phyloP scores from a whole-genome alignment of 2,329 filamentous ascomycete species.

The Colletotrichum neosansevieriae region DNA sequence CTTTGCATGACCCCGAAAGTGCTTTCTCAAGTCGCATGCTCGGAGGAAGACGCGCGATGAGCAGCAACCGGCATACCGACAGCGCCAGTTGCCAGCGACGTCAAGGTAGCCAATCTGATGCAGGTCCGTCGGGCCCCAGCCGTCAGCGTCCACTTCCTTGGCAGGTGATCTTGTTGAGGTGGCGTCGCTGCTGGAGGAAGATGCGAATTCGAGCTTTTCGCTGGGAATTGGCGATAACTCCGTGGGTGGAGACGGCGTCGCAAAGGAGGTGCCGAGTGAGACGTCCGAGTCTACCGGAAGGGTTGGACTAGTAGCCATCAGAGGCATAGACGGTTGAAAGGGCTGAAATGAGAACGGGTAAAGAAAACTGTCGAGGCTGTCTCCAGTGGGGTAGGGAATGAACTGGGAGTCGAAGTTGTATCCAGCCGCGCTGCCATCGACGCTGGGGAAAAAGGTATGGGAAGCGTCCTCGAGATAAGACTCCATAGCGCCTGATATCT shows the following conservation, averaged over 20 bases:
- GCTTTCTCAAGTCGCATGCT: slow-evolving; percentile 32
- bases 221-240: slow-evolving; percentile 19
- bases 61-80: slow-evolving; percentile 28
- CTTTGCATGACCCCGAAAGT: slow-evolving; percentile 34
- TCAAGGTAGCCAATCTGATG: slow-evolving; percentile 35
- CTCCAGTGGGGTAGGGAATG: slow-evolving; percentile 17
- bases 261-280: background rate
- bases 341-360: slow-evolving; percentile 21
- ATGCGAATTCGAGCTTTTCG: slow-evolving; percentile 9
- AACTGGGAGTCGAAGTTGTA: slow-evolving; percentile 30
- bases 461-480: slow-evolving; percentile 26
- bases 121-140: slow-evolving; percentile 17
- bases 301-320: slow-evolving; percentile 3
- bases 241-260: background rate
- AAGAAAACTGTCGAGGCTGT: slow-evolving; percentile 16
- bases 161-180: slow-evolving; percentile 10
- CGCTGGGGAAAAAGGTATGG: slow-evolving; percentile 20
- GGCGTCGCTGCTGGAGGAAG: slow-evolving; percentile 4
- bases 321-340: slow-evolving; percentile 8
- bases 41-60: slow-evolving; percentile 32
- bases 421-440: background rate
- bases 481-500: slow-evolving; percentile 20
- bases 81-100: slow-evolving; percentile 34
- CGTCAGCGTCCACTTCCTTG: slow-evolving; percentile 11
- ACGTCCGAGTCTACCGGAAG: background rate